Conservation (phyloP, 2,329 filamentous ascomycete species). For the Cylindrodendrum hubeiense region DNA sequence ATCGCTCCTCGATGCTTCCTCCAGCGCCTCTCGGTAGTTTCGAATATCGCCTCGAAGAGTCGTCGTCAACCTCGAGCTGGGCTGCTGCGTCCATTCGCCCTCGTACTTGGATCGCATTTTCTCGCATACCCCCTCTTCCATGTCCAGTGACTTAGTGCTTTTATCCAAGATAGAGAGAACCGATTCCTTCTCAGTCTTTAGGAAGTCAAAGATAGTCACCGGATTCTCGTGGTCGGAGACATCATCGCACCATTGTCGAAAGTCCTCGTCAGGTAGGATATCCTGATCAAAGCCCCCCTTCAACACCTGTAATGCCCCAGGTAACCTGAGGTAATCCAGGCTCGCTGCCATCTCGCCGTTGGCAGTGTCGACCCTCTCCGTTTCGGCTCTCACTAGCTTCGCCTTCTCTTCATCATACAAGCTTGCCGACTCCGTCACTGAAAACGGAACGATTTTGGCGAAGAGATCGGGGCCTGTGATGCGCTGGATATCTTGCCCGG, state of each 20-base stretch:
- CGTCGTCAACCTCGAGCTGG: constrained; percentile 88
- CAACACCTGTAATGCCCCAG: constrained; percentile 87
- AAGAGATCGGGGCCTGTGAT: constrained; percentile 98
- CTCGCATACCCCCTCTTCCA: constrained; percentile 98
- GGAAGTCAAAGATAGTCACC: constrained; percentile 79
- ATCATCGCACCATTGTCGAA: constrained; percentile 93
- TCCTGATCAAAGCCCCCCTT: constrained; percentile 95
- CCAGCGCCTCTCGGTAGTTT: constrained; percentile 88
- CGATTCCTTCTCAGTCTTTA: constrained; percentile 82
- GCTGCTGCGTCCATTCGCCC: constrained; percentile 95
- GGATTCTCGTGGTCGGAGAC: constrained; percentile 89
- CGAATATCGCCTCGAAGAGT: constrained; percentile 89
- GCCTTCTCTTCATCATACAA: constrained; percentile 99
- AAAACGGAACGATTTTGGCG: constrained; percentile 94
- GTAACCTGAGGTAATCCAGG: constrained; percentile 91
- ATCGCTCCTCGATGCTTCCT: constrained; percentile 90
- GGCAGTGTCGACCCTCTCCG: constrained; percentile 90
- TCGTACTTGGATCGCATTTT: constrained; percentile 99
- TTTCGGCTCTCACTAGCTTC: constrained; percentile 92
- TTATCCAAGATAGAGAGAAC: constrained; percentile 81
- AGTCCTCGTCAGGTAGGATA: constrained; percentile 88
- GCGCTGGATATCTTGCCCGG: constrained; percentile 95
- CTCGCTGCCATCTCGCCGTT: constrained; percentile 97
- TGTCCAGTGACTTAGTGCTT: constrained; percentile 89
- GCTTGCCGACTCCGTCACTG: constrained; percentile 96